phyloP scores from a whole-genome alignment of 306 rosid species.

The Vicia faba region DNA sequence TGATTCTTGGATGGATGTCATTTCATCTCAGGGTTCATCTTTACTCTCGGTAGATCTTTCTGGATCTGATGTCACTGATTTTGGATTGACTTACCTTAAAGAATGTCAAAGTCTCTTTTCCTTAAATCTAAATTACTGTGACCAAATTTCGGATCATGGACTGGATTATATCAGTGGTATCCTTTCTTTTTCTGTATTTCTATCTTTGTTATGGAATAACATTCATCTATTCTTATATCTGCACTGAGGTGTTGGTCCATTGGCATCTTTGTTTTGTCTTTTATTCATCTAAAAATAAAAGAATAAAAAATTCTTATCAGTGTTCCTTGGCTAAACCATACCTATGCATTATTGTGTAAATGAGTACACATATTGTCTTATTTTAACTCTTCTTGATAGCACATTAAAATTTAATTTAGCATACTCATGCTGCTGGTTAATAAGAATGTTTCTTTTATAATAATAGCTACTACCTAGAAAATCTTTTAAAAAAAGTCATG shows the following conservation, averaged over 20 bases:
- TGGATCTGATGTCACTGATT: conserved; percentile 79
- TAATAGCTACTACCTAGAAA: neutral
- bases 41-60: conserved; percentile 86
- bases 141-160: conserved; percentile 79
- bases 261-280: conserved; percentile 4
- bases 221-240: conserved; percentile 17
- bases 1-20: conserved; percentile 86
- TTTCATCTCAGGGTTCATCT: conserved; percentile 87
- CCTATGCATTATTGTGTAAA: conserved; percentile 12
- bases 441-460: neutral
- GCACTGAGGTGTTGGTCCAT: conserved; percentile 22
- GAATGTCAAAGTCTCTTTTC: conserved; percentile 71
- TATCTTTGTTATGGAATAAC: neutral
- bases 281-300: conserved; percentile 15
- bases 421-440: neutral
- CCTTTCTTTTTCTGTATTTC: conserved; percentile 19
- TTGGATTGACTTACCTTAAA: conserved; percentile 69
- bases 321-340: conserved; percentile 13
- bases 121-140: conserved; percentile 76
- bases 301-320: neutral
- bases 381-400: conserved; percentile 1
- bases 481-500: no score
- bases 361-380: neutral
- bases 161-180: conserved; percentile 71
- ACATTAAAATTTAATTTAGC: conserved; percentile 7